Conservation (phyloP, 164 flowering plant species). For the Umbellularia californica region DNA sequence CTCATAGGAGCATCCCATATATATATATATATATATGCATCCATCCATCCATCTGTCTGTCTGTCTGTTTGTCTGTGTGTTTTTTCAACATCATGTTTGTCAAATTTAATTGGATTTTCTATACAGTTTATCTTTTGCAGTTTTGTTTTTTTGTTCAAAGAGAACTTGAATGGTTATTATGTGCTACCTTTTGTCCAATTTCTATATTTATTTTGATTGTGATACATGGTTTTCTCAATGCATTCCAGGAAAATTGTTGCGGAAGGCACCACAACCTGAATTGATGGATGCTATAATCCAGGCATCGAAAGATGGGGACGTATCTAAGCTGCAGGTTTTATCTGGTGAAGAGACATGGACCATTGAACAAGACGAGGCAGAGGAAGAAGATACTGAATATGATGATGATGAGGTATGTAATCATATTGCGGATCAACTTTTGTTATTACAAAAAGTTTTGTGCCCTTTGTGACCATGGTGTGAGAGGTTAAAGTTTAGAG, state of each 20-base stretch:
- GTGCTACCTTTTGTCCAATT: neutral
- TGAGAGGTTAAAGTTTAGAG: neutral
- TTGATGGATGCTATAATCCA: constrained; percentile 72
- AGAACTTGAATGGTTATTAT: neutral
- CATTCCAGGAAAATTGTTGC: constrained; percentile 62
- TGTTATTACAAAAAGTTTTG: neutral
- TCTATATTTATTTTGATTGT: neutral
- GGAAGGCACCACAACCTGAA: constrained; percentile 58
- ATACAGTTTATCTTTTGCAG: neutral
- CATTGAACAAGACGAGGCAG: constrained; percentile 35
- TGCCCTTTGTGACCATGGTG: neutral
- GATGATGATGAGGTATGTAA: constrained; percentile 42
- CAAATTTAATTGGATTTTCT: too few relatives aligned
- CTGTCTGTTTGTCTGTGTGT: too few relatives aligned
- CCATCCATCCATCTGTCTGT: too few relatives aligned
- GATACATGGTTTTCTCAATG: constrained; percentile 3
- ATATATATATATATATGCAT: too few relatives aligned
- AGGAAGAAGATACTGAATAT: constrained; percentile 27
- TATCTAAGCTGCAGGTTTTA: constrained; percentile 38
- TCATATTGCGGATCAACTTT: neutral
- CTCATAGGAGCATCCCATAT: too few relatives aligned
- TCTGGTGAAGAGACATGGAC: constrained; percentile 27
- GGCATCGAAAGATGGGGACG: constrained; percentile 75
- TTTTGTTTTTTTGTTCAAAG: neutral
- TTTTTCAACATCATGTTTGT: too few relatives aligned